A percentile compares a stretch with the other conserved stretches of the same genome.
Evolutionary conservation across 2,329 filamentous ascomycete species (phyloP).

Genomic region (Xylariaceae sp.): DNA sequence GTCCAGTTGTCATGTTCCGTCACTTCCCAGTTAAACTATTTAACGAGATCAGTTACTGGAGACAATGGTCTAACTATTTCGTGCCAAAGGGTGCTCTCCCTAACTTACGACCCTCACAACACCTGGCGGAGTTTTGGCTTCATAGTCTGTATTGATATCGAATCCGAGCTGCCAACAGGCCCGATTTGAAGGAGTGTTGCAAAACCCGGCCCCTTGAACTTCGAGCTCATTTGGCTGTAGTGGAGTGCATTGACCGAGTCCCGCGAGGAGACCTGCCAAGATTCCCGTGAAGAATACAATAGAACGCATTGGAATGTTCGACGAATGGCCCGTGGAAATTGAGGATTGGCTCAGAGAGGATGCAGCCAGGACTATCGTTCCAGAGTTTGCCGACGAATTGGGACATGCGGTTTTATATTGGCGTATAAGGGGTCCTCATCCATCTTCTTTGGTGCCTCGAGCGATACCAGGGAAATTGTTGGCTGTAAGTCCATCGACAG

Average conservation of each 20-base stretch:
- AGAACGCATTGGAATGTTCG: constrained; percentile 10
- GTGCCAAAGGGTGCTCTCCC: constrained; percentile 33
- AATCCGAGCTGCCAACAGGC: constrained; percentile 27
- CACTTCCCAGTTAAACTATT: constrained; percentile 24
- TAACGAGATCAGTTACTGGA: neutral
- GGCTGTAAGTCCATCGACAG: neutral
- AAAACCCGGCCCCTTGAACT: constrained; percentile 12
- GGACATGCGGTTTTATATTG: neutral
- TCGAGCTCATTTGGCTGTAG: constrained; percentile 8
- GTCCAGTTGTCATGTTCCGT: constrained; percentile 26
- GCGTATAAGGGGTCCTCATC: neutral
- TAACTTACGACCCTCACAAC: constrained; percentile 17
- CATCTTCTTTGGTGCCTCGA: constrained; percentile 8
- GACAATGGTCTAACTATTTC: constrained; percentile 22
- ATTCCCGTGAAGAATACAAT: neutral
- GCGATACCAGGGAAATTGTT: neutral
- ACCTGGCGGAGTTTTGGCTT: constrained; percentile 22
- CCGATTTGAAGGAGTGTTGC: constrained; percentile 24
- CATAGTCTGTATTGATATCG: constrained; percentile 30
- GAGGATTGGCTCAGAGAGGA: neutral
- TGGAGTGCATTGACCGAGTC: constrained; percentile 13
- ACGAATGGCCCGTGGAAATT: neutral
- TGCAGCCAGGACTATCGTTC: neutral
- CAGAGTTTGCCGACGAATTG: neutral
- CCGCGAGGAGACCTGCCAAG: constrained; percentile 11